Evolutionary conservation across 768 basidiomycete species (phyloP).

Genomic region (Lentinula boryana): DNA sequence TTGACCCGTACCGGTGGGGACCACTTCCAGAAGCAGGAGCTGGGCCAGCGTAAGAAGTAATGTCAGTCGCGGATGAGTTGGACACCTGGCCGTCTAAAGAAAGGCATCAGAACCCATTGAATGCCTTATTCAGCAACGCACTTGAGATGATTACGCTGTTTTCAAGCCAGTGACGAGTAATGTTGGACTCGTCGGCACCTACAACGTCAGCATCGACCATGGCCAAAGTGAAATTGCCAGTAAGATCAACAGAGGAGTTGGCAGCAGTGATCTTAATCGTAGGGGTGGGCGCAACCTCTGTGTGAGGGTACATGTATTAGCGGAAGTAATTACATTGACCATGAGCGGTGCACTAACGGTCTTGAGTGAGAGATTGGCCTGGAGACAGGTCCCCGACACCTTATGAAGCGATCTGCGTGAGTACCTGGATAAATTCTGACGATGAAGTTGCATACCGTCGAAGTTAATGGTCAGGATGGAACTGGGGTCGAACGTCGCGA

Average conservation of each 20-base stretch:
- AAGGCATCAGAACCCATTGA: neutral
- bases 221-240: constrained; percentile 55
- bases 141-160: constrained; percentile 52
- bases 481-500: constrained; percentile 54
- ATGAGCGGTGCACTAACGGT: constrained; percentile 36
- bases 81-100: constrained; percentile 29
- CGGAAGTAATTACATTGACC: neutral
- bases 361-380: constrained; percentile 53
- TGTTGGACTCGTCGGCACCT: constrained; percentile 49
- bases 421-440: neutral
- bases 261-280: constrained; percentile 43
- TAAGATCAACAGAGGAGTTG: constrained; percentile 39
- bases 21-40: constrained; percentile 64
- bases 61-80: constrained; percentile 35
- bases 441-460: constrained; percentile 22
- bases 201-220: constrained; percentile 75
- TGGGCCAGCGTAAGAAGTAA: constrained; percentile 70
- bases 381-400: constrained; percentile 44
- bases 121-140: constrained; percentile 15
- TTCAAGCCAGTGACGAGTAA: constrained; percentile 78
- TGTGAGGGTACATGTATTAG: neutral
- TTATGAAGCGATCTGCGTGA: constrained; percentile 8
- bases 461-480: constrained; percentile 53
- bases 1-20: constrained; percentile 51
- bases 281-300: constrained; percentile 56